Conservation (phyloP, 192 early-diverging fungal genomes). For the Thamnidium elegans region DNA sequence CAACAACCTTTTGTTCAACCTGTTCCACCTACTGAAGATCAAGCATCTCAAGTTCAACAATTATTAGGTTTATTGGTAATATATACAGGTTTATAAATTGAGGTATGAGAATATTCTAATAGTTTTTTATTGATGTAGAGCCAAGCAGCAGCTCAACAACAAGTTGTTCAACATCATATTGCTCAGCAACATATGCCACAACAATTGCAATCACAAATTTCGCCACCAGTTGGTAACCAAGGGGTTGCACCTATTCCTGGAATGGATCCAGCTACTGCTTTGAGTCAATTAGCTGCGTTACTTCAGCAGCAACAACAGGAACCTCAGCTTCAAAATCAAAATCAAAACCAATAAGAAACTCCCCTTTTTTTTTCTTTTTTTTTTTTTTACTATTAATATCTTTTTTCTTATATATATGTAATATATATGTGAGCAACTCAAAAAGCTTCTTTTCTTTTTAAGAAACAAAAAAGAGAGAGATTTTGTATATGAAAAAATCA, state of each 20-base stretch:
- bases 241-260: constrained; percentile 10
- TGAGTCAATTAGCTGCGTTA: constrained; percentile 2
- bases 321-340: not conserved
- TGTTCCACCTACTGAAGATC: constrained; percentile 18
- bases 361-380: too few relatives aligned
- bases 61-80: constrained; percentile 23
- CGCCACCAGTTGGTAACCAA: not conserved
- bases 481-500: too few relatives aligned
- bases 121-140: not conserved
- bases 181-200: constrained; percentile 8
- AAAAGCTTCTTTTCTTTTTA: too few relatives aligned
- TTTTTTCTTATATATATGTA: too few relatives aligned
- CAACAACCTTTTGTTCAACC: constrained; percentile 15
- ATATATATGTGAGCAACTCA: too few relatives aligned
- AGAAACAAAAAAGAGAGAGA: too few relatives aligned
- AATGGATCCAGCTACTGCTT: constrained; percentile 19
- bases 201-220: constrained; percentile 8
- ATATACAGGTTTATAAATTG: not conserved
- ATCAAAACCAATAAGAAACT: too few relatives aligned
- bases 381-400: too few relatives aligned
- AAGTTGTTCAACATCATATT: not conserved
- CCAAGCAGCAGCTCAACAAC: constrained; percentile 21
- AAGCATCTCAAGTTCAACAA: constrained; percentile 26
- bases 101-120: not conserved
- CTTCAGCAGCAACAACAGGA: not conserved